phyloP scores from a whole-genome alignment of 148 eudicot species.

The Nepenthes gracilis region DNA sequence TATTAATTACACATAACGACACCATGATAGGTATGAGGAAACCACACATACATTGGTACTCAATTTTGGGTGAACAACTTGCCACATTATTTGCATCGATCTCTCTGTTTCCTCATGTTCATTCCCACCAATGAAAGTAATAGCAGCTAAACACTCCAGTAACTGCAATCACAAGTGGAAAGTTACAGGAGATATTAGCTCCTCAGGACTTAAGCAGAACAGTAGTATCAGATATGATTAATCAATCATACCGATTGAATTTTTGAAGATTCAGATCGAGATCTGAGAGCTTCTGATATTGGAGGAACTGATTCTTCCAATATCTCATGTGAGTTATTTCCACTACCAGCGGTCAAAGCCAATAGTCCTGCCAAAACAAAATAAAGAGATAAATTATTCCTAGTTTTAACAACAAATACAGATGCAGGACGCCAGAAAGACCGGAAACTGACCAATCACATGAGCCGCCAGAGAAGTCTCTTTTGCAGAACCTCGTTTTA shows the following conservation, averaged over 20 bases:
- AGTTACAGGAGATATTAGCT: background rate
- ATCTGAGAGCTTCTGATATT: slow-evolving; percentile 67
- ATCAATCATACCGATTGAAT: slow-evolving; percentile 45
- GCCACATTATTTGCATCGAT: slow-evolving; percentile 91
- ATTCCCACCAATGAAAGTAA: slow-evolving; percentile 75
- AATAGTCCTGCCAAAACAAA: slow-evolving; percentile 40
- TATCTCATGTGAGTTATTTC: slow-evolving; percentile 70
- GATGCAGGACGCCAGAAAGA: background rate
- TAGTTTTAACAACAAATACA: background rate
- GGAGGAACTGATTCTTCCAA: slow-evolving; percentile 53
- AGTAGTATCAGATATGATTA: background rate
- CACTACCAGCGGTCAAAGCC: slow-evolving; percentile 72
- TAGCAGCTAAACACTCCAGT: slow-evolving; percentile 67
- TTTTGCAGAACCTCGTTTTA: slow-evolving; percentile 61
- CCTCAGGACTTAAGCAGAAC: no score
- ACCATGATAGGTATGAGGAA: no score
- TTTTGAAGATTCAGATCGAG: slow-evolving; percentile 56
- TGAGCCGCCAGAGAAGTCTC: slow-evolving; percentile 74
- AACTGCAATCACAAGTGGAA: slow-evolving; percentile 33
- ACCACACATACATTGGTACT: slow-evolving; percentile 58
- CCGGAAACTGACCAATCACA: slow-evolving; percentile 41
- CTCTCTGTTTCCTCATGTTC: slow-evolving; percentile 66
- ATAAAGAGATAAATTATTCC: background rate
- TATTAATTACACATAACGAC: background rate
- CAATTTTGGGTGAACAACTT: slow-evolving; percentile 80